Percentiles rank a stretch among this genome's conserved stretches.
These are phyloP conservation scores for Fusarium miscanthi DNA, from an alignment of 2,329 filamentous ascomycete genomes.

Conservation along the genomic window DNA sequence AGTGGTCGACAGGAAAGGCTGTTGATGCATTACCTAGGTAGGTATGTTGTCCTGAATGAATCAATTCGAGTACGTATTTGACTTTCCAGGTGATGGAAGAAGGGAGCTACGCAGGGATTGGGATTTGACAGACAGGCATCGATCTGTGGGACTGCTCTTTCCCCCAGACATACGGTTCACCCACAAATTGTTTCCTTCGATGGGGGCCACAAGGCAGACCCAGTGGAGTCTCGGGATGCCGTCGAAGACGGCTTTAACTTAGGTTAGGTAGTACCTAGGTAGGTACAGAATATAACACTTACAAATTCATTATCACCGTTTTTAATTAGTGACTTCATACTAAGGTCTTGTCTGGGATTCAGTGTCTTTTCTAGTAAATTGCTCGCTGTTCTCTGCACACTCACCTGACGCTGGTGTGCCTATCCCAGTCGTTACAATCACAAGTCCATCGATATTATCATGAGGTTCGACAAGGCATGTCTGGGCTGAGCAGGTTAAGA, in stretches of 20 bases:
- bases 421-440: conserved; percentile 8
- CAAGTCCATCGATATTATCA: neutral
- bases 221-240: conserved; percentile 4
- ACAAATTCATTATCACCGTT: neutral
- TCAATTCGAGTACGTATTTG: neutral
- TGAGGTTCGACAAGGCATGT: neutral
- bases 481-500: neutral
- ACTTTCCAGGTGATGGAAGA: neutral
- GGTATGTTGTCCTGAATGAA: conserved; percentile 14
- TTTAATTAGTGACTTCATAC: neutral
- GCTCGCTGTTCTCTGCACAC: neutral
- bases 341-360: neutral
- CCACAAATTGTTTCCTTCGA: conserved; percentile 38
- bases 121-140: conserved; percentile 18
- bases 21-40: neutral
- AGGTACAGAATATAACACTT: neutral
- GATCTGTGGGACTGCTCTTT: conserved; percentile 14
- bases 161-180: conserved; percentile 13
- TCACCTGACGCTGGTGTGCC: neutral
- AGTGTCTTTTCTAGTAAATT: neutral
- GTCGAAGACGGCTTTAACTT: neutral
- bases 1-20: neutral
- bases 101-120: conserved; percentile 18
- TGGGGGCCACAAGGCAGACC: conserved; percentile 1
- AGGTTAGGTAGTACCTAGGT: too few relatives aligned